Base-by-base conservation (phyloP, 2,329 filamentous ascomycete species). In the Microdochium paspali region DNA sequence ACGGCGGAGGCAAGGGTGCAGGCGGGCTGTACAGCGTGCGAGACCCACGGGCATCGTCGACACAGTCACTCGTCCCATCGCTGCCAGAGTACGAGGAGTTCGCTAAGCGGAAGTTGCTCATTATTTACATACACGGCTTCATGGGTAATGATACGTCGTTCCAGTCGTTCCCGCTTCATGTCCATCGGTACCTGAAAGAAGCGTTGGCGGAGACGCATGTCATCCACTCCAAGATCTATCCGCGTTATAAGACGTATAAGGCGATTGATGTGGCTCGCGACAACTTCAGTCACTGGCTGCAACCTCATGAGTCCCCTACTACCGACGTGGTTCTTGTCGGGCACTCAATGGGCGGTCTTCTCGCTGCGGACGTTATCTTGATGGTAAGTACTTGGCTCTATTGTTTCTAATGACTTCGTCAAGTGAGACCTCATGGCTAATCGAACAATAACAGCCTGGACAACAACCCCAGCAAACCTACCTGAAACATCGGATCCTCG, bases 41-140 rank as follows among this genome's bases (percentile, higher is more conserved):
- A 24, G 74, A 77, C 45, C 72, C 74, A 24, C 68, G 74, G 32
- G 63, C 67, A 30, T 76, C 73, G 4, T 78, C 75, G 24, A 66
- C 70, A 4, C 60, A 64, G 32, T 69, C 70, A 18, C 54, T 68
- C n/a, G 54, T 57, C 24, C 63, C 51, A 45, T 62, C 51, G 10
- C 51, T 49, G 15, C 53, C 53, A 12, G 56, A 59, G 4, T 51
- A 54, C 43, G 55, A 60, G 24, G 58, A 54, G 50, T 57, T 52
- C 49, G 62, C 56, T 50, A 70, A 72, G 42, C 73, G 79, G 51
- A 79, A 72, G 24, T 71, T 96, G 23, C 74, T 96, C 1, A 62
- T 95, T 21, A 71, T 95, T 46, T 95, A 90, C 61, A 82, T 95
- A 48, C 90, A 95, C 68, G 90, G 90, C 51, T 95, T 94, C 67